A percentile compares a stretch with the other conserved stretches of the same genome.
Evolutionary conservation across 805 yeast genomes (phyloP).

Genomic region (Suhomyces vadensis): DNA sequence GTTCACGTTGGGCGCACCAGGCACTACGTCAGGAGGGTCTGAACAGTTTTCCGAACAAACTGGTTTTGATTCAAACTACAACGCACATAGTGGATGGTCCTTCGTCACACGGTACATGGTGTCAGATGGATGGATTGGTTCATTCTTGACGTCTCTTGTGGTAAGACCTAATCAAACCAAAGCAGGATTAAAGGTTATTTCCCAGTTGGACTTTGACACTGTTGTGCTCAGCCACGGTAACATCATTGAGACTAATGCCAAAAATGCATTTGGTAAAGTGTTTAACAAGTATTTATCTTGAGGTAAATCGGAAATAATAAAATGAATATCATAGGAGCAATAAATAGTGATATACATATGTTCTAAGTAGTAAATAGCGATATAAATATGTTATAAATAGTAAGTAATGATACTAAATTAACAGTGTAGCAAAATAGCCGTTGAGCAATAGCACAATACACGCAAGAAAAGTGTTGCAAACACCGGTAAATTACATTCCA

Average conservation of each 20-base stretch:
- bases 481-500: too few relatives aligned
- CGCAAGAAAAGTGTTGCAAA: too few relatives aligned
- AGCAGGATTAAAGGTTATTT: slow-evolving; percentile 28
- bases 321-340: too few relatives aligned
- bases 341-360: too few relatives aligned
- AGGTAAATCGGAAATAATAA: too few relatives aligned
- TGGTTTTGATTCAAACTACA: slow-evolving; percentile 12
- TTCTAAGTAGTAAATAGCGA: too few relatives aligned
- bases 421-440: too few relatives aligned
- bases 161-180: slow-evolving; percentile 3
- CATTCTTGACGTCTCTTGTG: slow-evolving; percentile 2
- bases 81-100: slow-evolving; percentile 17
- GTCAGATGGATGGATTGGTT: slow-evolving; percentile 13
- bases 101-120: slow-evolving; percentile 13
- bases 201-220: slow-evolving; percentile 48
- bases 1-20: slow-evolving; percentile 13
- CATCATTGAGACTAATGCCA: slow-evolving; percentile 44
- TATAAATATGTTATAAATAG: too few relatives aligned
- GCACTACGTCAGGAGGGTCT: too few relatives aligned
- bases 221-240: slow-evolving; percentile 63
- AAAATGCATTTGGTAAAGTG: slow-evolving; percentile 29
- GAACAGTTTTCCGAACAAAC: slow-evolving; percentile 18
- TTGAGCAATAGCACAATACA: too few relatives aligned
- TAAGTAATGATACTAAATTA: too few relatives aligned
- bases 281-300: too few relatives aligned